These are phyloP conservation scores for Ampelomyces quisqualis DNA, from an alignment of 2,329 filamentous ascomycete genomes.

Conservation along the genomic window DNA sequence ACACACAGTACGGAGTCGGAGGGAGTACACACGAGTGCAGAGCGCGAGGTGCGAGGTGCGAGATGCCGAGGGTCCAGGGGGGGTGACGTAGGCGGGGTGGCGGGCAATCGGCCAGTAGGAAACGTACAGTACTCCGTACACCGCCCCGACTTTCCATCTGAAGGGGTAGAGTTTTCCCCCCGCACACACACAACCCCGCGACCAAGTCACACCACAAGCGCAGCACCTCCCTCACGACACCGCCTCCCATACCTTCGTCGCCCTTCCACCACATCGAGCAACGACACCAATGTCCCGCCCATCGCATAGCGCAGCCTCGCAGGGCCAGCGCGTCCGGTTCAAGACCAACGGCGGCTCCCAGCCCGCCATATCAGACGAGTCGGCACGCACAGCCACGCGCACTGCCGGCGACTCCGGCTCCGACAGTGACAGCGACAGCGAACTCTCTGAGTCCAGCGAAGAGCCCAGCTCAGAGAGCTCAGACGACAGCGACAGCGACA, in stretches of 20 bases:
- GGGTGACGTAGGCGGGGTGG: conserved; percentile 1
- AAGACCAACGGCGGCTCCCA: conserved; percentile 23
- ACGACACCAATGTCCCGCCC: conserved; percentile 19
- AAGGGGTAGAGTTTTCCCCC: too few relatives aligned
- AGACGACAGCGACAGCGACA: conserved; percentile 28
- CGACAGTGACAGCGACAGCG: conserved; percentile 28
- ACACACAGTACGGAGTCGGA: too few relatives aligned
- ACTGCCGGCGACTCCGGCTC: conserved; percentile 17
- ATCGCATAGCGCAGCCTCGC: conserved; percentile 11
- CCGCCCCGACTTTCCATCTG: background rate
- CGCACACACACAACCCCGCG: background rate
- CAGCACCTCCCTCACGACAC: too few relatives aligned
- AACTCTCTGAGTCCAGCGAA: conserved; percentile 39
- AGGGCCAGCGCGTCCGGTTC: conserved; percentile 30
- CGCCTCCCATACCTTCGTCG: too few relatives aligned
- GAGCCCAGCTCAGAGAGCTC: conserved; percentile 41
- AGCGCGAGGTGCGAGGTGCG: background rate
- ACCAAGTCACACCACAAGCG: background rate
- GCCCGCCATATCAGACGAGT: conserved; percentile 22
- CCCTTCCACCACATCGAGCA: too few relatives aligned
- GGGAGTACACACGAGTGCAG: too few relatives aligned
- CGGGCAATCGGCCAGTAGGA: too few relatives aligned
- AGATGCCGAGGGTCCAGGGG: background rate
- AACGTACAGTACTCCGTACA: too few relatives aligned
- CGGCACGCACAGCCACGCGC: conserved; percentile 20